Evolutionary conservation across 202 grass and related monocot genomes (phyloP), one percentile per base, ranked within the genome.

Genomic region (Panicum virgatum): DNA sequence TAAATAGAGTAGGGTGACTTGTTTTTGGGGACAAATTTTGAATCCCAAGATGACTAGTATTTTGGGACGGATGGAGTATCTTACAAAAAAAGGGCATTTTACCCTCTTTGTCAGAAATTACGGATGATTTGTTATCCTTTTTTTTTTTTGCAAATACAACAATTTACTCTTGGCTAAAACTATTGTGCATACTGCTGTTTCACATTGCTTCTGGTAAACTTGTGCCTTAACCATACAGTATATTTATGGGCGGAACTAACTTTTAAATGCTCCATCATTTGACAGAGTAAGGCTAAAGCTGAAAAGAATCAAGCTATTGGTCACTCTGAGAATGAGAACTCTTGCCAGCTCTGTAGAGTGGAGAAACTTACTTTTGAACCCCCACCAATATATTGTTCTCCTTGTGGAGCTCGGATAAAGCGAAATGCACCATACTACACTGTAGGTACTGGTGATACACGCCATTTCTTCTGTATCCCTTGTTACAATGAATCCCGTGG

Each of bases 291-390:
- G 83, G 89, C 89, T 62, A 99, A 99, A 89, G 96, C 89, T 81
- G 96, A 99, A 84, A 99, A 99, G 89, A 99, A 94, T 91, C 89
- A 90, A 85, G 72, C 86, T 56, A 93, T 96, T 67, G 86, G 84
- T 69, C 87, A 85, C 50, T 92, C 87, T 7, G 94, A 96, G 90
- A 99, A 90, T 87, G 96, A 99, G 82, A 99, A 96, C 77, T 96
- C 96, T 79, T 99, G 96, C 81, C 96, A 99, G 81, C 91, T 99
- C 51, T 99, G 96, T 82, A 92, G 82, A 81, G 96, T 99, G 48
- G 96, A 99, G 86, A 99, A 99, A 82, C 93, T 96, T 80, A 92
- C 91, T 65, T 99, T 99, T 79, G 96, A 99, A 78, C 96, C 96
- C 62, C 93, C 93, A 14, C 96, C 93, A 42, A 99, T 99, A 93